Percentiles rank a stretch among this genome's conserved stretches.
Evolutionary conservation across 306 rosid species (phyloP).

Genomic region (Gynostemma pentaphyllum): DNA sequence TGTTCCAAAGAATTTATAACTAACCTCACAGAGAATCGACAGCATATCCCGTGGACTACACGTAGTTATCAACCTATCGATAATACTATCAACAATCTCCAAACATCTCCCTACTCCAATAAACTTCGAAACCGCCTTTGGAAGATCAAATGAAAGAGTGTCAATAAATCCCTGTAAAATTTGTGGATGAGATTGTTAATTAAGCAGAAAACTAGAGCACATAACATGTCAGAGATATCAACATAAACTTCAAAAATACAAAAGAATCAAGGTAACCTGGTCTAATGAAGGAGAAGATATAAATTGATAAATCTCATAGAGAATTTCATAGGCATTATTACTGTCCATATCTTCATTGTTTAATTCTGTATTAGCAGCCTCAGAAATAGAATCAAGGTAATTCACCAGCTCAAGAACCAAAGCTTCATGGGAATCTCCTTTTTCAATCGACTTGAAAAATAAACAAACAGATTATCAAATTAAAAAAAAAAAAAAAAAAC

Average conservation of each 20-base stretch:
- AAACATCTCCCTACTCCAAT: conserved; percentile 33
- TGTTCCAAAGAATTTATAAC: neutral
- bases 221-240: neutral
- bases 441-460: conserved; percentile 32
- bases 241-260: neutral
- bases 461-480: conserved; percentile 1
- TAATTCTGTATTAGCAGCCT: conserved; percentile 34
- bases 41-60: conserved; percentile 84
- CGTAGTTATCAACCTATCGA: conserved; percentile 37
- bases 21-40: conserved; percentile 59
- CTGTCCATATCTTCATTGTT: conserved; percentile 28
- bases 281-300: conserved; percentile 40
- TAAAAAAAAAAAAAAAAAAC: neutral
- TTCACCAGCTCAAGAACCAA: conserved; percentile 32
- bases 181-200: conserved; percentile 5
- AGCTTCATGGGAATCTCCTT: conserved; percentile 25
- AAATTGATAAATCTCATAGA: conserved; percentile 37
- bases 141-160: conserved; percentile 59
- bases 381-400: conserved; percentile 43
- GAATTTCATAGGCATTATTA: conserved; percentile 32
- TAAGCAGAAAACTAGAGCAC: neutral
- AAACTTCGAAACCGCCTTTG: conserved; percentile 62
- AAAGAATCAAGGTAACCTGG: conserved; percentile 27
- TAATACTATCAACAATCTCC: conserved; percentile 45
- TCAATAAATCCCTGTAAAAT: conserved; percentile 49